phyloP scores from a whole-genome alignment of 2,329 filamentous ascomycete species.

The Aciculosporium take region DNA sequence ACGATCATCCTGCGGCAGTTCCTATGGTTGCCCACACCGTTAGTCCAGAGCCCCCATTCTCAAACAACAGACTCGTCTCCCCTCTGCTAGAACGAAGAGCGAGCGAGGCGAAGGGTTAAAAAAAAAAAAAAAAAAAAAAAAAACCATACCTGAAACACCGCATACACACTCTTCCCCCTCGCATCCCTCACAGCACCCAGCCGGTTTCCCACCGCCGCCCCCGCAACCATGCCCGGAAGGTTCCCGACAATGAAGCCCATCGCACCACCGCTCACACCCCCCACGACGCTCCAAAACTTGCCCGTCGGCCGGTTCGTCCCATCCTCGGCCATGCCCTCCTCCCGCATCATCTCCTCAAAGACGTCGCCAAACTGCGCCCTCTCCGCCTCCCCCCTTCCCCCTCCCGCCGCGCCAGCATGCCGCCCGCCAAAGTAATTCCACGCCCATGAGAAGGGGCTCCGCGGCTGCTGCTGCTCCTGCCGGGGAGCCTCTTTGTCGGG shows the following conservation, averaged over 20 bases:
- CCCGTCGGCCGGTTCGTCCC: slow-evolving; percentile 44
- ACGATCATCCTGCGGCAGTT: slow-evolving; percentile 71
- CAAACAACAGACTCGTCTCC: background rate
- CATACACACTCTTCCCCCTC: slow-evolving; percentile 88
- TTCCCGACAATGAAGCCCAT: slow-evolving; percentile 94
- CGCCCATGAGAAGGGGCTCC: slow-evolving; percentile 60
- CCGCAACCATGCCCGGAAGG: slow-evolving; percentile 74
- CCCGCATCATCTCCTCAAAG: slow-evolving; percentile 80
- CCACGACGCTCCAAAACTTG: slow-evolving; percentile 77
- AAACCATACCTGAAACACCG: slow-evolving; percentile 53
- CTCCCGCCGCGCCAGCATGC: slow-evolving; percentile 8
- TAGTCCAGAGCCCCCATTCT: background rate
- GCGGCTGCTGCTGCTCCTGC: slow-evolving; percentile 18
- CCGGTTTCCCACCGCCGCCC: slow-evolving; percentile 81
- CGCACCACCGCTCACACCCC: slow-evolving; percentile 73
- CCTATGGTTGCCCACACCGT: slow-evolving; percentile 27
- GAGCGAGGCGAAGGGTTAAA: too few species aligned
- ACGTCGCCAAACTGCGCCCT: slow-evolving; percentile 76
- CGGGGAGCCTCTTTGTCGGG: slow-evolving; percentile 25
- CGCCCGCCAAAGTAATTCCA: slow-evolving; percentile 43
- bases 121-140: background rate
- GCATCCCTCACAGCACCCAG: slow-evolving; percentile 82
- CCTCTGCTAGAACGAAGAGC: too few species aligned
- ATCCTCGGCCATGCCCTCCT: slow-evolving; percentile 70
- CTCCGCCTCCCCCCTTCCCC: slow-evolving; percentile 39